phyloP scores from a whole-genome alignment of 768 basidiomycete genomes.

The Exidia glandulosa region DNA sequence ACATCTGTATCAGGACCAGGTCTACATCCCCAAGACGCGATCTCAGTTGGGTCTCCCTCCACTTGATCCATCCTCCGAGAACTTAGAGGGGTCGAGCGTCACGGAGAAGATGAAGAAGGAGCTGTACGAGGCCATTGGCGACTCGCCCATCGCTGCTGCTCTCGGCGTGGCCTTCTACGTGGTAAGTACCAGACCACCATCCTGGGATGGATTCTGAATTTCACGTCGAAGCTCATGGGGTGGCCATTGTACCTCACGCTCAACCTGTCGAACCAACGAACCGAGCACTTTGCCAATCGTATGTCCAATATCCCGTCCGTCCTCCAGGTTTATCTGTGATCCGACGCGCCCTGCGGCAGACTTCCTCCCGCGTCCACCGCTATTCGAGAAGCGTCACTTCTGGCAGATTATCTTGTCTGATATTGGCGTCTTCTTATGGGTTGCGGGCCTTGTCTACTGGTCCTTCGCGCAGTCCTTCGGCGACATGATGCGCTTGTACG shows the following conservation, averaged over 20 bases:
- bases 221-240: constrained; percentile 21
- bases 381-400: constrained; percentile 78
- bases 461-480: constrained; percentile 53
- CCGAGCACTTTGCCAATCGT: too few species aligned
- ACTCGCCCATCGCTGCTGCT: constrained; percentile 20
- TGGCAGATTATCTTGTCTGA: constrained; percentile 75
- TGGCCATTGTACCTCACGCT: constrained; percentile 24
- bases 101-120: constrained; percentile 1
- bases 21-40: constrained; percentile 32
- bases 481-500: constrained; percentile 67
- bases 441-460: constrained; percentile 43
- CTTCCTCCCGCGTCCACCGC: constrained; percentile 48
- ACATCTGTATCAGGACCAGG: constrained; percentile 31
- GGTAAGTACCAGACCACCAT: background rate
- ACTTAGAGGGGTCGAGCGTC: constrained; percentile 2
- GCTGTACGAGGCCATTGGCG: constrained; percentile 17
- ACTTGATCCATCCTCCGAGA: constrained; percentile 1
- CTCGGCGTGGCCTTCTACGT: constrained; percentile 11
- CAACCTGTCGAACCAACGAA: constrained; percentile 21
- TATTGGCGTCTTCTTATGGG: constrained; percentile 67
- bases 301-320: too few species aligned
- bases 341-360: too few species aligned
- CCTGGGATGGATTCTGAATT: too few species aligned
- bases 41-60: constrained; percentile 15
- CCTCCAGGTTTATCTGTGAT: too few species aligned